Conservation (phyloP, 169 alveolate species). For the Plasmodium cynomolgi region DNA sequence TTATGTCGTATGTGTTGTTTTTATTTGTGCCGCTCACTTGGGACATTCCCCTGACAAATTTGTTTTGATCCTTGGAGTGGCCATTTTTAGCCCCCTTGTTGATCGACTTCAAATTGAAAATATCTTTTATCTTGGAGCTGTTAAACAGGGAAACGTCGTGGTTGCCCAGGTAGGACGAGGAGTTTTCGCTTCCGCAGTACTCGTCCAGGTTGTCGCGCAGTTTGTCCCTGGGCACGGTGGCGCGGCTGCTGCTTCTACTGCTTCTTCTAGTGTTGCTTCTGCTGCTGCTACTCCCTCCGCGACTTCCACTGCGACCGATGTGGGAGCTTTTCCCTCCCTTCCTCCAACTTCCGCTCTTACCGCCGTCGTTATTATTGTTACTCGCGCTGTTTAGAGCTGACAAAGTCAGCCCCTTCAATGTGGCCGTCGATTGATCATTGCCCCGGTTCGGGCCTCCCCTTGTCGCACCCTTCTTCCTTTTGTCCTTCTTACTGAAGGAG, state of each 20-base stretch:
- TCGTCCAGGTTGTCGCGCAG: not conserved
- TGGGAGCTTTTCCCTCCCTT: not conserved
- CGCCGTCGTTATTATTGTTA: not conserved
- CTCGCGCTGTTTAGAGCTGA: slow-evolving; percentile 11
- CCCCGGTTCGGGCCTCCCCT: not conserved
- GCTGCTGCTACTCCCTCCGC: not conserved
- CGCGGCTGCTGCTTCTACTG: not conserved
- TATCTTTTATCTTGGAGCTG: slow-evolving; percentile 42
- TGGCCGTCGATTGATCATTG: slow-evolving; percentile 4
- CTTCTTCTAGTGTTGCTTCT: not conserved
- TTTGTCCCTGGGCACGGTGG: not conserved
- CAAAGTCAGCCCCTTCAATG: not conserved
- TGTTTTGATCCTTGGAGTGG: not conserved
- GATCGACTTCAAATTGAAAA: slow-evolving; percentile 30
- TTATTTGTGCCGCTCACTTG: not conserved
- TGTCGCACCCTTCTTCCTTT: not conserved
- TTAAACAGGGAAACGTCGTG: slow-evolving; percentile 52
- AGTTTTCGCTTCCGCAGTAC: slow-evolving; percentile 12
- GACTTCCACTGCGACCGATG: not conserved
- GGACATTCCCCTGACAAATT: not conserved
- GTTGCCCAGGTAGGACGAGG: slow-evolving; percentile 52
- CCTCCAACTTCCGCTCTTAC: not conserved
- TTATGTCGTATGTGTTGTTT: slow-evolving; percentile 12
- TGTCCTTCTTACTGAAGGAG: slow-evolving; percentile 17
- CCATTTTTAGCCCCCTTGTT: not conserved